Evolutionary conservation across 2,329 filamentous ascomycete genomes (phyloP).

Genomic region (Talaromyces piceae): DNA sequence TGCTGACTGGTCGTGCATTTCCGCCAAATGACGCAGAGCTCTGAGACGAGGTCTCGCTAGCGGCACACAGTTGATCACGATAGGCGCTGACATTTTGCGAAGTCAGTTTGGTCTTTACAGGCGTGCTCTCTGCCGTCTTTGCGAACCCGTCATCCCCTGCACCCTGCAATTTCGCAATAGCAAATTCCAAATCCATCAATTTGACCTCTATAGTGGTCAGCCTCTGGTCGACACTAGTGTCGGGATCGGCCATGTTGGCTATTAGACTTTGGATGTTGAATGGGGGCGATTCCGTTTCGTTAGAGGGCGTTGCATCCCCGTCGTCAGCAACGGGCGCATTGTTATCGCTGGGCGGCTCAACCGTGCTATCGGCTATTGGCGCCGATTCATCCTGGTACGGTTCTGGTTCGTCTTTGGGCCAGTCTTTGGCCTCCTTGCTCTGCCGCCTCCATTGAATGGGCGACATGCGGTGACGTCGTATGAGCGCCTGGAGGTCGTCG

Average conservation of each 20-base stretch:
- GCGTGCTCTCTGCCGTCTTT: conserved; percentile 9
- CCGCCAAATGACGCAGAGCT: conserved; percentile 9
- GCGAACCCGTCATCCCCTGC: conserved; percentile 17
- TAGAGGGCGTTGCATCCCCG: conserved; percentile 12
- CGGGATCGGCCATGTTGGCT: conserved; percentile 33
- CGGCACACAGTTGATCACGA: conserved; percentile 10
- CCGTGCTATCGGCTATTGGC: background rate
- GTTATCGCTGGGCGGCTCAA: background rate
- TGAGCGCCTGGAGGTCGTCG: conserved; percentile 30
- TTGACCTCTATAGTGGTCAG: conserved; percentile 45
- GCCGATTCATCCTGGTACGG: conserved; percentile 14
- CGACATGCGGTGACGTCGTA: conserved; percentile 30
- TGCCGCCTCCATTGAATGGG: conserved; percentile 36
- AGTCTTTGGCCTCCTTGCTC: conserved; percentile 34
- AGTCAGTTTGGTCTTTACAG: conserved; percentile 7
- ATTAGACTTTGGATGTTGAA: conserved; percentile 34
- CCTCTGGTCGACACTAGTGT: conserved; percentile 38
- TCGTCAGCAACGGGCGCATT: conserved; percentile 1
- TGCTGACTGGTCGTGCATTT: conserved; percentile 22
- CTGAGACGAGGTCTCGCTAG: conserved; percentile 11
- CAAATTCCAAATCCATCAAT: conserved; percentile 44
- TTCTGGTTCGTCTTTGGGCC: conserved; percentile 27
- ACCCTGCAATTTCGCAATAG: conserved; percentile 42
- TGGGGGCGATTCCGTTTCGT: conserved; percentile 18
- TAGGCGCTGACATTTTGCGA: background rate